A percentile compares a stretch with the other conserved stretches of the same genome.
phyloP scores from a whole-genome alignment of 306 rosid genomes.

The Parietaria judaica region DNA sequence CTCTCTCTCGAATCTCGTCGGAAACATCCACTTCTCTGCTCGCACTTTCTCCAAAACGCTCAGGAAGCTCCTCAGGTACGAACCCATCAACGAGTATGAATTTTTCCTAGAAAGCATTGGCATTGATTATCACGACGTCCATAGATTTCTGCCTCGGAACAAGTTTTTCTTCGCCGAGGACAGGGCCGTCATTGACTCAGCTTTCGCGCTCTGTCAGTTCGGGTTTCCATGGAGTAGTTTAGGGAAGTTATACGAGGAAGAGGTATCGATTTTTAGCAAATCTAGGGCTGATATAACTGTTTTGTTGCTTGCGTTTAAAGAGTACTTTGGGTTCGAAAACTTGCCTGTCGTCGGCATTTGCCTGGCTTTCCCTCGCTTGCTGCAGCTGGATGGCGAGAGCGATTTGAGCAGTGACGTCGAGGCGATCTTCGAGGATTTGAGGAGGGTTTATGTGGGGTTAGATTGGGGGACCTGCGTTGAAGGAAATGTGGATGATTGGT shows the following conservation, averaged over 20 bases:
- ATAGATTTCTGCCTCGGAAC: not conserved
- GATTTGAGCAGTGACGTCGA: conserved; percentile 21
- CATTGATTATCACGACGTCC: conserved; percentile 28
- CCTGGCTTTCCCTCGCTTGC: conserved; percentile 55
- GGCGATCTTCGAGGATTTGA: conserved; percentile 41
- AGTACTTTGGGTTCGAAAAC: conserved; percentile 35
- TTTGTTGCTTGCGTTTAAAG: conserved; percentile 38
- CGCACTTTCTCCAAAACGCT: conserved; percentile 30
- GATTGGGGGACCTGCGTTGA: conserved; percentile 43
- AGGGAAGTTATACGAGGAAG: conserved; percentile 47
- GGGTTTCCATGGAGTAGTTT: conserved; percentile 81
- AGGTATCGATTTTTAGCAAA: conserved; percentile 30
- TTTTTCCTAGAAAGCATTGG: conserved; percentile 88
- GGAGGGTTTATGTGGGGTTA: conserved; percentile 34
- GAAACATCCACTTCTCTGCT: conserved; percentile 33
- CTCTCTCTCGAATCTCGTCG: conserved; percentile 42
- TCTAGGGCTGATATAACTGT: conserved; percentile 30
- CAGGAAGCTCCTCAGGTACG: conserved; percentile 54
- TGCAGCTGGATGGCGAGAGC: conserved; percentile 20
- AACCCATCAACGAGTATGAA: conserved; percentile 79
- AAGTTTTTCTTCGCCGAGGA: conserved; percentile 31
- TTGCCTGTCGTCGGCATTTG: conserved; percentile 46
- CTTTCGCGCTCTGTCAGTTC: conserved; percentile 46
- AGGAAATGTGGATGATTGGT: conserved; percentile 53
- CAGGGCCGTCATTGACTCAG: conserved; percentile 36